Evolutionary conservation across 2,329 filamentous ascomycete genomes (phyloP).

Genomic region (Neonectria punicea): DNA sequence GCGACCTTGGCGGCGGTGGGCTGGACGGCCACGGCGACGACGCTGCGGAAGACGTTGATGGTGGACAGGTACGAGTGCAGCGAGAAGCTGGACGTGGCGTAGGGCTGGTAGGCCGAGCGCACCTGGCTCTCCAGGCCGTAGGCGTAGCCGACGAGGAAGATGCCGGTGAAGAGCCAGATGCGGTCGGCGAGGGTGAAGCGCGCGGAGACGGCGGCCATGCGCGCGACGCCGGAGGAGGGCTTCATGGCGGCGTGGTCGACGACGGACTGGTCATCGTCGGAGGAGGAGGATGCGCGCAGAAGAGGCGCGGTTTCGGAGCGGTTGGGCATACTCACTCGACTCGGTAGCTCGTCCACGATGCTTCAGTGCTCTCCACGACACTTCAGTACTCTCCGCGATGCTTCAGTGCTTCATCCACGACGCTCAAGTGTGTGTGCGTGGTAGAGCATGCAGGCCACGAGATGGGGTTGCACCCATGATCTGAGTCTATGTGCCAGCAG

Average conservation of each 20-base stretch:
- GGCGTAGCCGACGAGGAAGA: constrained; percentile 70
- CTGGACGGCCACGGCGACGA: constrained; percentile 68
- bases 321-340: background rate
- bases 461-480: background rate
- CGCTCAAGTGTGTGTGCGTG: background rate
- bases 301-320: background rate
- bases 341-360: background rate
- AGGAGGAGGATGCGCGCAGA: background rate
- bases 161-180: constrained; percentile 62
- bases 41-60: constrained; percentile 66
- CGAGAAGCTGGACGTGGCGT: constrained; percentile 62
- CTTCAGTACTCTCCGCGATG: too few relatives aligned
- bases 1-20: constrained; percentile 70
- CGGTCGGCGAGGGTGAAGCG: constrained; percentile 59
- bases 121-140: constrained; percentile 67
- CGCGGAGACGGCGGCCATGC: constrained; percentile 61
- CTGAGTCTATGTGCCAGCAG: background rate
- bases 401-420: too few relatives aligned
- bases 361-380: too few relatives aligned
- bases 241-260: constrained; percentile 13
- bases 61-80: constrained; percentile 67
- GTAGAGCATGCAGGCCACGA: background rate
- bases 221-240: constrained; percentile 57
- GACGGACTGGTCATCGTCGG: background rate
- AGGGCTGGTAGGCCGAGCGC: constrained; percentile 63